Evolutionary conservation across 345 rosid genomes (phyloP).

Genomic region (Angophora floribunda): DNA sequence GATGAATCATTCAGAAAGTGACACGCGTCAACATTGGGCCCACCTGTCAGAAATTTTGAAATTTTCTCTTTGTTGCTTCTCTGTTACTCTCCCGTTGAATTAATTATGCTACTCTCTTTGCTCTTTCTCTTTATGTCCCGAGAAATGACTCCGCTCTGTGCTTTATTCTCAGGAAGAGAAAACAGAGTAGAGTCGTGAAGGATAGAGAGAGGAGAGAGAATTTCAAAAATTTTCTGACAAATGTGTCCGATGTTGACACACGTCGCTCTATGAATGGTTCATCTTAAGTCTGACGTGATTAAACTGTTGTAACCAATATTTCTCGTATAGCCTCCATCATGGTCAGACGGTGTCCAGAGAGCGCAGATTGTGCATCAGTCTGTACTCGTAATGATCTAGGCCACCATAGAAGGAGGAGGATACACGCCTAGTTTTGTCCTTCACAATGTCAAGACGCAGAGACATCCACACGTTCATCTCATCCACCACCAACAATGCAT

Average conservation of each 20-base stretch:
- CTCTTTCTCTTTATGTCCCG: too few relatives aligned
- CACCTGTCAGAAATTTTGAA: not conserved
- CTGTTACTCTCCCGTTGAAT: not conserved
- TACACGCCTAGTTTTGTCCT: not conserved
- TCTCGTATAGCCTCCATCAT: not conserved
- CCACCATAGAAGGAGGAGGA: not conserved
- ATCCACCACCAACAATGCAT: rapidly evolving
- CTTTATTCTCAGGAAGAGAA: too few relatives aligned
- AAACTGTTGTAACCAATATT: not conserved
- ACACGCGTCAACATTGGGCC: not conserved
- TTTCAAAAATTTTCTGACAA: not conserved
- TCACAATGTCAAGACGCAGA: not conserved
- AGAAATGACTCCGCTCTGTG: too few relatives aligned
- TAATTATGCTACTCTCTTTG: too few relatives aligned
- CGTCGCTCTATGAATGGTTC: not conserved
- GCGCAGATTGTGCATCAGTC: not conserved
- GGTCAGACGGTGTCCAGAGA: not conserved
- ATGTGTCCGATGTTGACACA: not conserved
- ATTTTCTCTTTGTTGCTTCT: not conserved
- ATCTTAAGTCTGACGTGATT: not conserved
- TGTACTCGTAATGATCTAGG: not conserved
- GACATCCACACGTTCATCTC: not conserved
- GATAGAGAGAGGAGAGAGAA: too few relatives aligned
- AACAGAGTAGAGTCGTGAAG: too few relatives aligned
- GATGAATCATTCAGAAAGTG: not conserved